Percentiles rank a stretch among this genome's conserved stretches.
Conservation (phyloP, 1,284 basidiomycete species). For the Flammula alnicola region DNA sequence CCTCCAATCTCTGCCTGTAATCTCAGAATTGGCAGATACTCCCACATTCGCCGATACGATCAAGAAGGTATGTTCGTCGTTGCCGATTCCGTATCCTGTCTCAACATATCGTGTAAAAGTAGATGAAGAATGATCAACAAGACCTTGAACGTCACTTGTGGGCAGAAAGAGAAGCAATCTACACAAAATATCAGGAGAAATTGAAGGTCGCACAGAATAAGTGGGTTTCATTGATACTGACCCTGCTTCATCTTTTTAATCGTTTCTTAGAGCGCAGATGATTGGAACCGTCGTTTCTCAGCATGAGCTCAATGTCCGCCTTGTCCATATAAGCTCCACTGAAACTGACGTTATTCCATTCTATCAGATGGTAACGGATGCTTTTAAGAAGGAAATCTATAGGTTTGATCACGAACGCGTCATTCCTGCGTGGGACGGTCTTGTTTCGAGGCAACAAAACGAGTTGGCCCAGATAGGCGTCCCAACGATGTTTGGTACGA, state of each 20-base stretch:
- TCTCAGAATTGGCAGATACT: slow-evolving; percentile 56
- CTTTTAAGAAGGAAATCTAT: slow-evolving; percentile 63
- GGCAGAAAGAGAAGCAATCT: slow-evolving; percentile 64
- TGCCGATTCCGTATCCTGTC: background rate
- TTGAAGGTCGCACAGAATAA: slow-evolving; percentile 67
- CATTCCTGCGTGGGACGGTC: slow-evolving; percentile 72
- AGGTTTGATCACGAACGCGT: slow-evolving; percentile 70
- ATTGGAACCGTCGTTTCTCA: slow-evolving; percentile 66
- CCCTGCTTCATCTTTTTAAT: slow-evolving; percentile 1
- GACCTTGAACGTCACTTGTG: slow-evolving; percentile 66
- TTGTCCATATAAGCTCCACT: slow-evolving; percentile 1
- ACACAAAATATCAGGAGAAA: slow-evolving; percentile 68
- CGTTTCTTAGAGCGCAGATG: slow-evolving; percentile 54
- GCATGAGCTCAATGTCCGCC: slow-evolving; percentile 69
- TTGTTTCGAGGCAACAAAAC: slow-evolving; percentile 71
- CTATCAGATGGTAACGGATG: slow-evolving; percentile 60
- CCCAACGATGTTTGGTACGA: slow-evolving; percentile 71
- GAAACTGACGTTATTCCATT: slow-evolving; percentile 4
- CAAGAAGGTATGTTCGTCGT: slow-evolving; percentile 45
- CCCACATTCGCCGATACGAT: slow-evolving; percentile 48
- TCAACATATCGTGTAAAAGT: slow-evolving; percentile 27
- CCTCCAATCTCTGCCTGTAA: slow-evolving; percentile 64
- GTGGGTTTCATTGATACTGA: slow-evolving; percentile 42
- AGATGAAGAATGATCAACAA: slow-evolving; percentile 69
- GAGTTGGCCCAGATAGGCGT: slow-evolving; percentile 62